Percentiles rank a stretch among this genome's conserved stretches.
Evolutionary conservation across 2,329 filamentous ascomycete genomes (phyloP).

Genomic region (Cytospora leucostoma): DNA sequence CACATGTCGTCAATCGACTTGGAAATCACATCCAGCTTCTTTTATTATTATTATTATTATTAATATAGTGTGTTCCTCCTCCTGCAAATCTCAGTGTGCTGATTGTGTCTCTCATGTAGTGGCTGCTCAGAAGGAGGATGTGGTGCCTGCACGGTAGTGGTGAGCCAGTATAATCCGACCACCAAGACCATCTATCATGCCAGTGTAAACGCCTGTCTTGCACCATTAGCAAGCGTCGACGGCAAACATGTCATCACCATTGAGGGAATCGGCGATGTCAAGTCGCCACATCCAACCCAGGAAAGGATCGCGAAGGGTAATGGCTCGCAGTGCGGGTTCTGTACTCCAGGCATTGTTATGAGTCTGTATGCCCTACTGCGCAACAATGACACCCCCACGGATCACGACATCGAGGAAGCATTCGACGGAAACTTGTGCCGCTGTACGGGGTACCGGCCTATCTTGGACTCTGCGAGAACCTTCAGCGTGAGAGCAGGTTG

Average conservation of each 20-base stretch:
- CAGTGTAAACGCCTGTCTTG: slow-evolving; percentile 92
- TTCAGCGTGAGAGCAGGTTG: slow-evolving; percentile 65
- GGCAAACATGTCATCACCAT: slow-evolving; percentile 98
- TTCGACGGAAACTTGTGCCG: slow-evolving; percentile 96
- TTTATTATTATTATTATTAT: too few relatives aligned
- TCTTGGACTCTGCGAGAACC: slow-evolving; percentile 89
- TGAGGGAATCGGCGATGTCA: slow-evolving; percentile 88
- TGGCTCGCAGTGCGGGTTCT: slow-evolving; percentile 92
- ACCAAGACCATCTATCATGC: slow-evolving; percentile 94
- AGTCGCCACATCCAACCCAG: slow-evolving; percentile 84
- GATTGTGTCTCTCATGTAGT: slow-evolving; percentile 38
- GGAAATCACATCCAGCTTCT: background rate
- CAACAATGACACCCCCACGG: slow-evolving; percentile 75
- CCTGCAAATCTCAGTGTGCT: slow-evolving; percentile 1
- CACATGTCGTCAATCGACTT: too few relatives aligned
- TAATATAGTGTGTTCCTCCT: background rate
- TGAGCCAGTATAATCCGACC: slow-evolving; percentile 91
- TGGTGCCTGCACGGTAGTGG: slow-evolving; percentile 92
- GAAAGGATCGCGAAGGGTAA: slow-evolving; percentile 89
- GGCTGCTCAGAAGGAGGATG: slow-evolving; percentile 97
- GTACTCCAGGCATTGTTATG: slow-evolving; percentile 97
- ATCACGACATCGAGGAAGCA: slow-evolving; percentile 88
- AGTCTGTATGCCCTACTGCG: slow-evolving; percentile 90
- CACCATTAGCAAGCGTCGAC: slow-evolving; percentile 88
- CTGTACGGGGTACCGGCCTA: slow-evolving; percentile 93